Evolutionary conservation across 768 basidiomycete genomes (phyloP).

Genomic region (Tubosaeta brunneosetosa): DNA sequence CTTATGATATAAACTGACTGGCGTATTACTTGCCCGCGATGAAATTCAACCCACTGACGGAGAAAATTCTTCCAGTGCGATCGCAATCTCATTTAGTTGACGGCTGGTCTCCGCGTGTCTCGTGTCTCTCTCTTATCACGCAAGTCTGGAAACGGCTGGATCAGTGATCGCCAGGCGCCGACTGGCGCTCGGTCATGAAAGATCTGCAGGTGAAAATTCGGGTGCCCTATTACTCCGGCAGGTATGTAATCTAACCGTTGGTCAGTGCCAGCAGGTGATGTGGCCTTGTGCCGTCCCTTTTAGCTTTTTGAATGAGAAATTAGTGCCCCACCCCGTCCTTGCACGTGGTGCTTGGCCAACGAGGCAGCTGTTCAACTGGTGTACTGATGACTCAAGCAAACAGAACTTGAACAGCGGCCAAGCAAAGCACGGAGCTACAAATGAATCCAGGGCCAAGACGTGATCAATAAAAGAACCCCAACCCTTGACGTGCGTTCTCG

Average conservation of each 20-base stretch:
- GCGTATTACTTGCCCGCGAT: constrained; percentile 27
- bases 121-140: constrained; percentile 9
- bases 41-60: constrained; percentile 34
- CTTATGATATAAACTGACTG: constrained; percentile 9
- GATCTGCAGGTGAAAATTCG: constrained; percentile 26
- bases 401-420: constrained; percentile 7
- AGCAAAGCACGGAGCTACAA: constrained; percentile 13
- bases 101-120: constrained; percentile 19
- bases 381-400: constrained; percentile 15
- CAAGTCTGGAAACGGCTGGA: constrained; percentile 36
- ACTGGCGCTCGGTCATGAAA: constrained; percentile 35
- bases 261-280: constrained; percentile 22
- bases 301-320: constrained; percentile 6
- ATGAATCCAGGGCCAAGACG: constrained; percentile 12
- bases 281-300: constrained; percentile 12
- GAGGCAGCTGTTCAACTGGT: constrained; percentile 8
- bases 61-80: constrained; percentile 31
- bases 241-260: constrained; percentile 24
- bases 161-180: constrained; percentile 26
- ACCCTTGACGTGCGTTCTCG: constrained; percentile 26
- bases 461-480: constrained; percentile 8
- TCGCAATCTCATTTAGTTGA: constrained; percentile 15
- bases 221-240: constrained; percentile 12
- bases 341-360: constrained; percentile 14
- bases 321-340: constrained; percentile 5